Percentiles rank a stretch among this genome's conserved stretches.
Evolutionary conservation across 2,329 filamentous ascomycete species (phyloP).

Genomic region (Emmonsiellopsis sp.): DNA sequence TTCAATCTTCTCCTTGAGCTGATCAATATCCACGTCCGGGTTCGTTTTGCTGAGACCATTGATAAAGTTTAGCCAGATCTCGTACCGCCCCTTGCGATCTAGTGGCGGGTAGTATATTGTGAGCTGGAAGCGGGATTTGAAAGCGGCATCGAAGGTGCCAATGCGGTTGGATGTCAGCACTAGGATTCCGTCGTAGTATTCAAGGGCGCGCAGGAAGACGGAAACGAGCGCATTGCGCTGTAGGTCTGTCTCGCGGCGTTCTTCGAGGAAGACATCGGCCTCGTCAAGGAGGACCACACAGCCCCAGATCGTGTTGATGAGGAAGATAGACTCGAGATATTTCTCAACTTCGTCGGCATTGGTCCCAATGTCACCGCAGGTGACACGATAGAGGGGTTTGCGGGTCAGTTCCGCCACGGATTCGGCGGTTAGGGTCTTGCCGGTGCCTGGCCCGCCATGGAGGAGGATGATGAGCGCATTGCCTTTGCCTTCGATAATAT

Average conservation of each 20-base stretch:
- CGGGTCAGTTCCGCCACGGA: conserved; percentile 48
- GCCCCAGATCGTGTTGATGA: conserved; percentile 29
- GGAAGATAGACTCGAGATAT: conserved; percentile 27
- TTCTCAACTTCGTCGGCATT: conserved; percentile 26
- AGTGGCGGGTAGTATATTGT: conserved; percentile 10
- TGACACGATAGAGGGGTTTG: conserved; percentile 12
- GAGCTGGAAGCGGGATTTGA: conserved; percentile 25
- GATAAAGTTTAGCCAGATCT: conserved; percentile 17
- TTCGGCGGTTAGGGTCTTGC: conserved; percentile 61
- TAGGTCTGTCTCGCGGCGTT: conserved; percentile 12
- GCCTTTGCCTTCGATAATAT: conserved; percentile 13
- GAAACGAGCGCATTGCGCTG: conserved; percentile 18
- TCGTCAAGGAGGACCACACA: conserved; percentile 19
- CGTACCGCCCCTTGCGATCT: not conserved
- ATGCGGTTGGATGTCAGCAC: conserved; percentile 29
- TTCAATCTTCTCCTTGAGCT: conserved; percentile 10
- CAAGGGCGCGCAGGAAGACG: conserved; percentile 28
- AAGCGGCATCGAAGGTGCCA: conserved; percentile 25
- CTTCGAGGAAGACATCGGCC: conserved; percentile 18
- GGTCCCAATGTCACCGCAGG: conserved; percentile 27
- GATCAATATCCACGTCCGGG: conserved; percentile 11
- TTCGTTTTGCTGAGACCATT: conserved; percentile 10
- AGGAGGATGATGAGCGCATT: conserved; percentile 13
- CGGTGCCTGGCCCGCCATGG: conserved; percentile 38
- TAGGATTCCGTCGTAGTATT: conserved; percentile 30